Evolutionary conservation across 2,329 filamentous ascomycete species (phyloP), one percentile per base, ranked within the genome.

Genomic region (Pseudohalonectria lignicola): DNA sequence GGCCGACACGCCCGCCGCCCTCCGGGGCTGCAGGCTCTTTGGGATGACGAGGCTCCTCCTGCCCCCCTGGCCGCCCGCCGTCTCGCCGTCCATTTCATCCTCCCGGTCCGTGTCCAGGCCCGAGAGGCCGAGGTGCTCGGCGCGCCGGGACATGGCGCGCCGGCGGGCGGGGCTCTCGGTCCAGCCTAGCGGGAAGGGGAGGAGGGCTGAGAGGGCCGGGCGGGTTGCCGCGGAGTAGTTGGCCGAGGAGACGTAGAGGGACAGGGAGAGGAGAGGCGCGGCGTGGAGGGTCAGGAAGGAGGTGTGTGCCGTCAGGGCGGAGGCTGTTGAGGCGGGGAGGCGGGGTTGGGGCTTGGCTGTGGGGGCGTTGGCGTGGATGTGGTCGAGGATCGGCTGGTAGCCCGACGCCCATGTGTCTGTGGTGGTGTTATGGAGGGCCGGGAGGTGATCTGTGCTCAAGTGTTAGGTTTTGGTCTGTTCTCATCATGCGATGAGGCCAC

Each of bases 181-280:
- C 75, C 92, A 98, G 49, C 88, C 88, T 44, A 87, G 71, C 15
- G 92, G 87, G 68, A 92, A 94, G 30, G 82, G 76, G 29, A 96
- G 74, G 40, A 95, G 73, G 5, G 67, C 64, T 47, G 80, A 86
- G 62, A 87, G 94, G 28, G 86, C 81, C 3, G 86, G 84, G 13
- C 86, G 78, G 4, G 87, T 94, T 35, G 72, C 64, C 31, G 71
- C 66, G 39, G 78, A 69, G 73, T 92, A 98, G 64, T 96, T 95
- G 45, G 86, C 77, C 41, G 82, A 85, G 23, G 87, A 92, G 45
- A 92, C 82, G 58, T 93, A 96, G 49, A 96, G 79, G 37, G 80
- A 88, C 41, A 95, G 77, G 49, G 93, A 84, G 49, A 95, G 58
- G 43, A 96, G 74, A 23, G 82, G 76, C 36, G 79, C 76, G n/a